Base-by-base conservation (phyloP, 2,329 filamentous ascomycete genomes). In the Chaetomium globosum region DNA sequence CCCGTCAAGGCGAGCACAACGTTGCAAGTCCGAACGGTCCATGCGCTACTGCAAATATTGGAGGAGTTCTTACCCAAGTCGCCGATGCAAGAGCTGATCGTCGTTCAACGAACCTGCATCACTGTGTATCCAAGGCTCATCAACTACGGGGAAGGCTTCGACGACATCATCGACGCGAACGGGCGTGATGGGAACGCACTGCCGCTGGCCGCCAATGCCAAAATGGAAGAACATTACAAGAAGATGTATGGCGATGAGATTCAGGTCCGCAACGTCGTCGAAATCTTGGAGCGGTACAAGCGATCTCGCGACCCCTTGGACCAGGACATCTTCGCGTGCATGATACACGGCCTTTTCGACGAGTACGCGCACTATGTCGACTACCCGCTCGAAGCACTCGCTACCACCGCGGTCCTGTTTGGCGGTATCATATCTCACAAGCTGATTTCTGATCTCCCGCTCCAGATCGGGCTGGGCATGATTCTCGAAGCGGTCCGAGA, bases 211-310 rank as follows among this genome's bases (percentile, higher is more conserved):
- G 92, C 94, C 61, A 93, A 96, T 71, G 87, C 85, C 69, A 91
- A 92, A 75, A 99, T 99, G 95, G 93, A 98, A 74, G 92, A 97
- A 70, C 89, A 97, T 68, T 99, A 97, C 77, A 97, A 97, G 78
- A 91, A 91, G 73, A 98, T 99, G 93, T 99, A 99, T 75, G 91
- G 92, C 70, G 90, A 92, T 70, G 92, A 97, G 70, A 87, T 93
- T 23, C 89, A 94, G 68, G 91, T 97, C 21, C 87, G 92, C 63
- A 87, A 92, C 62, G 91, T 99, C 69, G 90, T 99, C 59, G 88
- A 91, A 67, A 86, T 92, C 48, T 85, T 99, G 73, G 89, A 92
- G 69, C 85, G 86, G 63, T 96, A 97, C 80, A 98, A 99, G 76
- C 88, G 88, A 63, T 98, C 96, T 0, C 87, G 87, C 56, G 90